phyloP scores from a whole-genome alignment of 1,284 basidiomycete genomes.

The Pisolithus thermaeus region DNA sequence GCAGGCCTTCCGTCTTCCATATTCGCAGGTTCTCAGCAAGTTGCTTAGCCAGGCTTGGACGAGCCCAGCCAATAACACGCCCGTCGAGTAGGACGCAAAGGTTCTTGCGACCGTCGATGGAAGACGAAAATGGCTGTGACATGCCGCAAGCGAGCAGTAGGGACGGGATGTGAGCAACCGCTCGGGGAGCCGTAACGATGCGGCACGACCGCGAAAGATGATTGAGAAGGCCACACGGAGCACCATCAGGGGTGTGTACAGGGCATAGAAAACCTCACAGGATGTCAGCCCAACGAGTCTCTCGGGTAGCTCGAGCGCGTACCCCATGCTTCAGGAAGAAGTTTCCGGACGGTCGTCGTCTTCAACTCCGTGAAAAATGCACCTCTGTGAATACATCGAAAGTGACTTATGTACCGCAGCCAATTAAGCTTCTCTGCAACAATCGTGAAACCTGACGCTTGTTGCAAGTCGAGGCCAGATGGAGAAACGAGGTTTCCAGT shows the following conservation, averaged over 20 bases:
- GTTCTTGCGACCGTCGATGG: slow-evolving; percentile 77
- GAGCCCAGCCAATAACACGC: slow-evolving; percentile 93
- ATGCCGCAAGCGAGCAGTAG: slow-evolving; percentile 90
- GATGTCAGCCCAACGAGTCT: slow-evolving; percentile 6
- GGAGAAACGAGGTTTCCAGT: slow-evolving; percentile 96
- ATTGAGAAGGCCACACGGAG: slow-evolving; percentile 96
- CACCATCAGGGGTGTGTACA: slow-evolving; percentile 97
- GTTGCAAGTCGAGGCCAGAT: slow-evolving; percentile 94
- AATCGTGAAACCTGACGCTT: slow-evolving; percentile 96
- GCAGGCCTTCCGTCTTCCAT: slow-evolving; percentile 90
- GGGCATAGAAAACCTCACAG: slow-evolving; percentile 89
- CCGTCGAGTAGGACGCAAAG: slow-evolving; percentile 94
- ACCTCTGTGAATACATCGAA: slow-evolving; percentile 97
- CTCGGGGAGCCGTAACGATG: slow-evolving; percentile 77
- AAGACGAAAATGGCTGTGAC: slow-evolving; percentile 81
- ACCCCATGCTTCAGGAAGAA: slow-evolving; percentile 99
- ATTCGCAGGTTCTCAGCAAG: slow-evolving; percentile 83
- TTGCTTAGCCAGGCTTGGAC: slow-evolving; percentile 66
- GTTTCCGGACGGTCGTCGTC: slow-evolving; percentile 96
- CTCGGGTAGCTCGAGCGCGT: slow-evolving; percentile 18
- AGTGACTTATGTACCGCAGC: slow-evolving; percentile 97
- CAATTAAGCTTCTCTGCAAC: slow-evolving; percentile 99
- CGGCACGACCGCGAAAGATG: slow-evolving; percentile 94
- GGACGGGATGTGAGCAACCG: slow-evolving; percentile 74
- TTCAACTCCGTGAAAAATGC: slow-evolving; percentile 99